Conservation (phyloP, 805 yeast genomes). For the Hanseniaspora mollemarum region DNA sequence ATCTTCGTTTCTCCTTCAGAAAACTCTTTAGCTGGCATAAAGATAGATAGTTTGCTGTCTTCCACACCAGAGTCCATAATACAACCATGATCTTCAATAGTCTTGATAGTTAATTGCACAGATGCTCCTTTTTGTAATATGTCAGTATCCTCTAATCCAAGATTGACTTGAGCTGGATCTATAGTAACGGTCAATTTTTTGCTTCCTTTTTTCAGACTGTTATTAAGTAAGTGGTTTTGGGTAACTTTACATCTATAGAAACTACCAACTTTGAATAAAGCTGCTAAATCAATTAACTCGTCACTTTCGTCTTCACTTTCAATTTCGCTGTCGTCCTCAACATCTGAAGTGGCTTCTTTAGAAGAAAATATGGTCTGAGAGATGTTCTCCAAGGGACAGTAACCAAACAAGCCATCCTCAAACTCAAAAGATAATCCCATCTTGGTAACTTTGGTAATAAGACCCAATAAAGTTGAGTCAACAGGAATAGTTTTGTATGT, state of each 20-base stretch:
- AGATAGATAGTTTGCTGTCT: slow-evolving; percentile 44
- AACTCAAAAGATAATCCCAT: slow-evolving; percentile 58
- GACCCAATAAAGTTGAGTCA: slow-evolving; percentile 71
- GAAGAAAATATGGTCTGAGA: slow-evolving; percentile 53
- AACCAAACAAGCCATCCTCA: slow-evolving; percentile 74
- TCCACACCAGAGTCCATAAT: slow-evolving; percentile 58
- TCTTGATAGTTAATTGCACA: slow-evolving; percentile 64
- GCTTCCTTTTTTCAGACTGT: slow-evolving; percentile 30
- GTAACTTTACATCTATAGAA: slow-evolving; percentile 78
- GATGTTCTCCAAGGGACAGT: slow-evolving; percentile 59
- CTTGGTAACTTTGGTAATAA: slow-evolving; percentile 48
- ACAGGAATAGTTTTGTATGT: slow-evolving; percentile 51
- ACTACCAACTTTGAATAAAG: slow-evolving; percentile 59
- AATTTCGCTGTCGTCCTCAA: slow-evolving; percentile 32
- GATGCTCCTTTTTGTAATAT: slow-evolving; percentile 43
- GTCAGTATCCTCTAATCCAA: slow-evolving; percentile 51
- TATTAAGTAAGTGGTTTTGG: slow-evolving; percentile 37
- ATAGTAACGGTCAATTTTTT: slow-evolving; percentile 59
- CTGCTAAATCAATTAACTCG: slow-evolving; percentile 46
- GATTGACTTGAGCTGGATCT: slow-evolving; percentile 65
- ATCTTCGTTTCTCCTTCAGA: slow-evolving; percentile 28
- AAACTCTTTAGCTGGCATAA: slow-evolving; percentile 61
- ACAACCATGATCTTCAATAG: slow-evolving; percentile 88
- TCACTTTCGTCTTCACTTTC: slow-evolving; percentile 29
- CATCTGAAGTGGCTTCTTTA: slow-evolving; percentile 31